Evolutionary conservation across 352 stramenopile genomes (phyloP).

Genomic region (Phytophthora pseudosyringae): DNA sequence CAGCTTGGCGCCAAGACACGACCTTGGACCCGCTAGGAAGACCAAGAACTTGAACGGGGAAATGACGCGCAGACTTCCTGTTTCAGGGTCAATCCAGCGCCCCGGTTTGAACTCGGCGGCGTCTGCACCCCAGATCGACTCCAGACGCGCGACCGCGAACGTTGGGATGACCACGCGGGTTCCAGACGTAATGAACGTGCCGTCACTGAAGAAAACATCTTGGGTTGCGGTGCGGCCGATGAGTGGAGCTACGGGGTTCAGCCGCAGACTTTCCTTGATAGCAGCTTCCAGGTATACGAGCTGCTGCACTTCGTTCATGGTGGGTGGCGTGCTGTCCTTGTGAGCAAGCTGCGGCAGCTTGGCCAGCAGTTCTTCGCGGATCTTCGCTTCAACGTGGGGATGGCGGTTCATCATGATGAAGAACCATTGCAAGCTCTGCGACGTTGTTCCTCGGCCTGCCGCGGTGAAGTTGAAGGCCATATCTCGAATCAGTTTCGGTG

Average conservation of each 20-base stretch:
- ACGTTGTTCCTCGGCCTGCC: conserved; percentile 78
- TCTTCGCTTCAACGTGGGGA: conserved; percentile 47
- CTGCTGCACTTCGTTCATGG: conserved; percentile 50
- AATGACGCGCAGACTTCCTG: conserved; percentile 40
- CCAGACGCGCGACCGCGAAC: conserved; percentile 64
- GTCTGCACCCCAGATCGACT: conserved; percentile 68
- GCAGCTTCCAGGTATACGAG: conserved; percentile 72
- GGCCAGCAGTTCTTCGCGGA: conserved; percentile 54
- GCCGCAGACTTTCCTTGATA: conserved; percentile 69
- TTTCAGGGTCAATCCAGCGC: conserved; percentile 62
- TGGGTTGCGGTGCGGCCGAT: conserved; percentile 52
- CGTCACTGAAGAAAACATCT: conserved; percentile 68
- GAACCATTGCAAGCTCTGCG: conserved; percentile 66
- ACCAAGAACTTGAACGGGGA: conserved; percentile 73
- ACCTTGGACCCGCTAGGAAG: conserved; percentile 69
- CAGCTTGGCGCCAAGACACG: conserved; percentile 66
- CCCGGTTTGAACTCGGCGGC: conserved; percentile 70
- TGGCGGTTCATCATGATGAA: conserved; percentile 78
- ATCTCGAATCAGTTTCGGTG: conserved; percentile 61
- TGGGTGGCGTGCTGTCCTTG: conserved; percentile 28
- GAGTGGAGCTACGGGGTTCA: conserved; percentile 65
- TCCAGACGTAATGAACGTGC: conserved; percentile 59
- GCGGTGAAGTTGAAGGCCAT: conserved; percentile 78
- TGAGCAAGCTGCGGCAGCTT: conserved; percentile 47
- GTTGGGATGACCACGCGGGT: conserved; percentile 58